Evolutionary conservation across 495 filamentous ascomycete genomes (phyloP), one percentile per base, ranked within the genome.

Genomic region (Pyrenula massariospora): DNA sequence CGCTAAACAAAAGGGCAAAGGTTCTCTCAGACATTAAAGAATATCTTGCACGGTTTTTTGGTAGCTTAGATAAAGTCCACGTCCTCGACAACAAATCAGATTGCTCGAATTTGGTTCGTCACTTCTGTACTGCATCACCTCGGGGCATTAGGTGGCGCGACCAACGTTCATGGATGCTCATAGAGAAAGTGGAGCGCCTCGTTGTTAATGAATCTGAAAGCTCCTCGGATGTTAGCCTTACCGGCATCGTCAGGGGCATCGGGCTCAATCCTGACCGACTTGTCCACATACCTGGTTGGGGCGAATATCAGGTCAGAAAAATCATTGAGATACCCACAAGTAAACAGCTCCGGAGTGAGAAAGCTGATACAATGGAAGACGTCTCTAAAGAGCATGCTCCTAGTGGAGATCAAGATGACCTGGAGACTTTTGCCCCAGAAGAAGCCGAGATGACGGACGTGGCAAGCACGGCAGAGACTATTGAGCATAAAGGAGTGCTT

Each of bases 91-190:
- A 84, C 10, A 73, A 85, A 65, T 91, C 94, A 65, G 93, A 98
- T 66, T 90, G 86, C 66, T 79, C 86, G 10, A 96, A 95, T 62
- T 72, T 92, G 12, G 87, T 96, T 66, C 83, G 94, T 21, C 91
- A 88, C 20, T 70, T 98, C 15, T 98, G 93, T 70, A 94, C 85
- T 54, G 85, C 84, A 3, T 89, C 83, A 10, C 92, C 94, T 22
- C 96, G 95, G 69, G 94, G 94, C 10, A 79, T 98, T 20, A 75
- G 82, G 50, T 98, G 93, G 93, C 82, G 94, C 62, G 94, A 97
- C 57, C 85, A 94, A 58, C 77, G 93, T 58, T 92, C 89, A 60
- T 98, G 92, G 86, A 88, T 98, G 84, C 73, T 95, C 22, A 82
- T 91, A 8, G 92, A 98, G 59, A 80, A 89, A 54, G 77, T 96